Conservation (phyloP, 2,329 filamentous ascomycete species). For the Whalleya microplaca region DNA sequence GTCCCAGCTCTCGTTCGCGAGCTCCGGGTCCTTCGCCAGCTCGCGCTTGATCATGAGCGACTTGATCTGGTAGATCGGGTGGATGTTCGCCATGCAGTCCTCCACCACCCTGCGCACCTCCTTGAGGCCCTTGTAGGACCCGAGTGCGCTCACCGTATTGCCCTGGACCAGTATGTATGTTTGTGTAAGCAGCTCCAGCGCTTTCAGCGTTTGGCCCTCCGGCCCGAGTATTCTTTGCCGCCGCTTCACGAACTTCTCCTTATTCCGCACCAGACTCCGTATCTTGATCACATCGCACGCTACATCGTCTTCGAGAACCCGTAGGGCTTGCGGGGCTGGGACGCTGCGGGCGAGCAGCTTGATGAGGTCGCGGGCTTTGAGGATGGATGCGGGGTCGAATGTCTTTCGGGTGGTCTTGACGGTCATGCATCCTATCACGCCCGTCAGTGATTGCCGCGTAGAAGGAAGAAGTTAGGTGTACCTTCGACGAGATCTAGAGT, state of each 20-base stretch:
- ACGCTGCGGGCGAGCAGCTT: conserved; percentile 91
- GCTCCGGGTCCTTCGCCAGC: conserved; percentile 83
- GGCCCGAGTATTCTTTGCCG: conserved; percentile 91
- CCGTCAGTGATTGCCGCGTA: conserved; percentile 12
- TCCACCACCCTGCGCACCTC: conserved; percentile 87
- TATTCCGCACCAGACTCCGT: conserved; percentile 84
- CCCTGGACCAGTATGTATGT: conserved; percentile 96
- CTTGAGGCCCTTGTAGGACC: conserved; percentile 89
- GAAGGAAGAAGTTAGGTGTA: conserved; percentile 12
- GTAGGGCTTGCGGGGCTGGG: conserved; percentile 88
- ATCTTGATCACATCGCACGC: conserved; percentile 98
- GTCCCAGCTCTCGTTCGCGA: conserved; percentile 91
- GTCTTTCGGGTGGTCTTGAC: conserved; percentile 93
- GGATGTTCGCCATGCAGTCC: conserved; percentile 96
- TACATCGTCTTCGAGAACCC: conserved; percentile 89
- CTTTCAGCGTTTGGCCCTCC: conserved; percentile 89
- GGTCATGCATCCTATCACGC: conserved; percentile 69
- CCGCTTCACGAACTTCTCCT: conserved; percentile 93
- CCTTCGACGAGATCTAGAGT: conserved; percentile 94
- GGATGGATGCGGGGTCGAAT: conserved; percentile 85
- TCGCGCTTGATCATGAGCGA: conserved; percentile 77
- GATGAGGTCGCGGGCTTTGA: conserved; percentile 93
- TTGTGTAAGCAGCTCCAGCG: conserved; percentile 85
- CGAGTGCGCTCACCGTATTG: conserved; percentile 93
- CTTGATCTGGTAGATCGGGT: conserved; percentile 80